Evolutionary conservation across 345 rosid genomes (phyloP), one percentile per base, ranked within the genome.

Genomic region (Citrus glauca): DNA sequence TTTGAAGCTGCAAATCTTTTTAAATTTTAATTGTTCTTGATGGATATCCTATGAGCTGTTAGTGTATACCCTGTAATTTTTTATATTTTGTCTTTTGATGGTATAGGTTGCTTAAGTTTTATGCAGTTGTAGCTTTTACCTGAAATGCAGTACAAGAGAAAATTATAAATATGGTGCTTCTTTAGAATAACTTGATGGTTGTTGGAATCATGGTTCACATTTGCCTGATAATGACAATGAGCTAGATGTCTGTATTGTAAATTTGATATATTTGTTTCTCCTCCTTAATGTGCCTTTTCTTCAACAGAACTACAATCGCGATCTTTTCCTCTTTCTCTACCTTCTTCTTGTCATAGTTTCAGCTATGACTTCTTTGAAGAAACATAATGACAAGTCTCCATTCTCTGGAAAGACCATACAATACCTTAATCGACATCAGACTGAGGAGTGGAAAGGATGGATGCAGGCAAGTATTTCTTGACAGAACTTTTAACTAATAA

Each of bases 381-480:
- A 90, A 83, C 98, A 91, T 75, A 82, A 55, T 78, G 95, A 96
- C 81, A 91, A 89, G 82, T 94, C 98, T 20, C 83, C 91, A 27
- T 88, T 91, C 72, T 85, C 90, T 79, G 98, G 98, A 78, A 94
- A 92, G 79, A 64, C 97, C 71, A 89, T 89, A 67, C 92, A 86
- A 24, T 96, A 92, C 88, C 98, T 96, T 79, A 92, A 90, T 81
- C 88, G 96, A 71, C 94, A 93, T 87, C 97, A 95, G 80, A 95
- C 99, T n/a, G 98, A 93, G 80, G 98, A 96, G 82, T 96, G 99
- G 99, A 96, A 90, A 88, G 98, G 98, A 82, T 96, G 98, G 98
- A 96, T 96, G 99, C 98, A 96, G 99, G 99, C 88, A 82, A 88
- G 93, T 85, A 16, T 82, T 78, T 81, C 76, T 73, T 72, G 33